Percentiles rank a stretch among this genome's conserved stretches.
Evolutionary conservation across 2,329 filamentous ascomycete genomes (phyloP).

Genomic region (Ilyonectria mors-panacis): DNA sequence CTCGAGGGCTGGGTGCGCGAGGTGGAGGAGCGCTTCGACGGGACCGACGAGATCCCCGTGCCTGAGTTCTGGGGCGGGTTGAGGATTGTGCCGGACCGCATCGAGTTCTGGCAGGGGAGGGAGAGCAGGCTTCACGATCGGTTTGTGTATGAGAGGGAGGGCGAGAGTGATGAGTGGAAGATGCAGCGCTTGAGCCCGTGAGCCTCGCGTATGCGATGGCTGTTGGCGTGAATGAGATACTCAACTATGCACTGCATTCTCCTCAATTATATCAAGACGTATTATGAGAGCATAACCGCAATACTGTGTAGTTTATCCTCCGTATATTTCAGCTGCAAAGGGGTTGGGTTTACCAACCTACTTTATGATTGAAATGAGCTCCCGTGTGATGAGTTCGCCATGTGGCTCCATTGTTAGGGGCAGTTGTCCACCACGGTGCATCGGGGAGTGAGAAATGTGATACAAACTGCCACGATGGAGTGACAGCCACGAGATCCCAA

Average conservation of each 20-base stretch:
- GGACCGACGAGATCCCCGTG: constrained; percentile 84
- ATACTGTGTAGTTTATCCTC: neutral
- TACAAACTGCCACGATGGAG: no score
- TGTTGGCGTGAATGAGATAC: neutral
- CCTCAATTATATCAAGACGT: neutral
- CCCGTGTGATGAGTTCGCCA: no score
- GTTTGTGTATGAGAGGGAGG: constrained; percentile 83
- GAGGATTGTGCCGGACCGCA: constrained; percentile 84
- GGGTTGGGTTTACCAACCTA: neutral
- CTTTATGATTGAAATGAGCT: neutral
- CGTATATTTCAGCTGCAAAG: neutral
- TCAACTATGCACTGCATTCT: neutral
- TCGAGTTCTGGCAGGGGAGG: constrained; percentile 98
- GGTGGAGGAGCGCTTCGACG: constrained; percentile 81
- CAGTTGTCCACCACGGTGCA: no score
- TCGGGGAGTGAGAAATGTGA: no score
- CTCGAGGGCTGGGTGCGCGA: constrained; percentile 85
- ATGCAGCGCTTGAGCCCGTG: constrained; percentile 83
- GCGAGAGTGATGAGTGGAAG: constrained; percentile 69
- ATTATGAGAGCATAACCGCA: neutral
- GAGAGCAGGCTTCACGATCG: constrained; percentile 93
- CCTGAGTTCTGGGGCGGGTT: constrained; percentile 96
- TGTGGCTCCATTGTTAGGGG: no score
- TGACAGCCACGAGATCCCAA: no score
- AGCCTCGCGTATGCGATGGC: constrained; percentile 1